These are phyloP conservation scores for Trichoderma sp. DNA, from an alignment of 2,329 filamentous ascomycete species.

Conservation along the genomic window DNA sequence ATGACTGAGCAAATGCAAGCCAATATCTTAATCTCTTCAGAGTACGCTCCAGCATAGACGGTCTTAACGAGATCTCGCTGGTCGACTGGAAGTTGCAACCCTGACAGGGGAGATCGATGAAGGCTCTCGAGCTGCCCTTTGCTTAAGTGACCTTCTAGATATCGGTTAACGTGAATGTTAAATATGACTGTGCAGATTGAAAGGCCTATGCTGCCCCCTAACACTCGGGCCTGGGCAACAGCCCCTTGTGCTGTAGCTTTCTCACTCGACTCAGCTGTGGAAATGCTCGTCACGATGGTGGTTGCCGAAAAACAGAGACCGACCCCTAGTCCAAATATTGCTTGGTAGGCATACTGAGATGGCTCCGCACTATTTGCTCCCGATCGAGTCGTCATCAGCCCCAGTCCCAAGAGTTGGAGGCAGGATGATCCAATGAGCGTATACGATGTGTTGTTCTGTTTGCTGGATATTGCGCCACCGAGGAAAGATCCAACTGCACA, in stretches of 20 bases:
- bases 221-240: slow-evolving; percentile 59
- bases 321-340: slow-evolving; percentile 59
- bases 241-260: slow-evolving; percentile 61
- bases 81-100: slow-evolving; percentile 37
- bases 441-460: slow-evolving; percentile 54
- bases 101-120: slow-evolving; percentile 46
- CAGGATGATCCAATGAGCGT: slow-evolving; percentile 52
- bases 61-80: slow-evolving; percentile 39
- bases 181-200: slow-evolving; percentile 61
- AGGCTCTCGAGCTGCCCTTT: slow-evolving; percentile 43
- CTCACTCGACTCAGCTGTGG: slow-evolving; percentile 48
- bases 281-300: slow-evolving; percentile 59
- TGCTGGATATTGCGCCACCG: slow-evolving; percentile 55
- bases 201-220: slow-evolving; percentile 61
- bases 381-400: slow-evolving; percentile 50
- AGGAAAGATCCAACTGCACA: slow-evolving; percentile 59
- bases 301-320: slow-evolving; percentile 59
- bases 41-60: slow-evolving; percentile 50
- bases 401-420: slow-evolving; percentile 55
- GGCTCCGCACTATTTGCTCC: slow-evolving; percentile 36
- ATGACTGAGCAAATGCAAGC: slow-evolving; percentile 46
- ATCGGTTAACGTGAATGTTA: slow-evolving; percentile 45
- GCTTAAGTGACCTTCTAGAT: slow-evolving; percentile 41
- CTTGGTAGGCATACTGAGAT: slow-evolving; percentile 56
- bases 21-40: slow-evolving; percentile 49